phyloP scores from a whole-genome alignment of 805 yeast species.

The Kluyveromyces siamensis region DNA sequence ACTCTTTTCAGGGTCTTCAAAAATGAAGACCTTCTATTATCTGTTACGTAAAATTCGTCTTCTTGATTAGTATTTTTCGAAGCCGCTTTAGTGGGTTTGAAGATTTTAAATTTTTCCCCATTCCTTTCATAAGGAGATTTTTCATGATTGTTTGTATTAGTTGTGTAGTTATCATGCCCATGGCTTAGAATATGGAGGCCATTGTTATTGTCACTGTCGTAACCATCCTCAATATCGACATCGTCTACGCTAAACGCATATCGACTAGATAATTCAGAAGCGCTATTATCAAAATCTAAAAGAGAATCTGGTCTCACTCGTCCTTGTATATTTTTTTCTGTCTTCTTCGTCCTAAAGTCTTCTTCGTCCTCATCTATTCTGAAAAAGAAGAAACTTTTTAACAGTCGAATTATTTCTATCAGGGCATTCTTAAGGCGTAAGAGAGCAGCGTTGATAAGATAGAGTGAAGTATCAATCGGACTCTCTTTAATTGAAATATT shows the following conservation, averaged over 20 bases:
- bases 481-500: neutral
- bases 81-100: neutral
- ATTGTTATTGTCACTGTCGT: neutral
- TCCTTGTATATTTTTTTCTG: neutral
- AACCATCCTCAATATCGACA: constrained; percentile 2
- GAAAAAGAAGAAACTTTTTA: constrained; percentile 16
- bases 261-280: neutral
- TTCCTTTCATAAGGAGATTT: neutral
- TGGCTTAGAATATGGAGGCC: neutral
- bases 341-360: neutral
- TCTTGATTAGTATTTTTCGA: neutral
- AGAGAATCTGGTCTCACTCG: neutral
- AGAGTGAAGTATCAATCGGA: neutral
- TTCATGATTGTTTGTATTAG: neutral
- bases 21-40: neutral
- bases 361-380: constrained; percentile 14
- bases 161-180: neutral
- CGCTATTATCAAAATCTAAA: neutral
- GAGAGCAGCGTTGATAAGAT: neutral
- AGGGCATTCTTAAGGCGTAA: constrained; percentile 1
- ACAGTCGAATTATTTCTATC: constrained; percentile 5
- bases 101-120: neutral
- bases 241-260: neutral
- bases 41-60: neutral
- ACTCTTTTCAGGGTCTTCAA: neutral